Evolutionary conservation across 257 asterid genomes (phyloP), one percentile per base, ranked within the genome.

Genomic region (Primulina tabacum): DNA sequence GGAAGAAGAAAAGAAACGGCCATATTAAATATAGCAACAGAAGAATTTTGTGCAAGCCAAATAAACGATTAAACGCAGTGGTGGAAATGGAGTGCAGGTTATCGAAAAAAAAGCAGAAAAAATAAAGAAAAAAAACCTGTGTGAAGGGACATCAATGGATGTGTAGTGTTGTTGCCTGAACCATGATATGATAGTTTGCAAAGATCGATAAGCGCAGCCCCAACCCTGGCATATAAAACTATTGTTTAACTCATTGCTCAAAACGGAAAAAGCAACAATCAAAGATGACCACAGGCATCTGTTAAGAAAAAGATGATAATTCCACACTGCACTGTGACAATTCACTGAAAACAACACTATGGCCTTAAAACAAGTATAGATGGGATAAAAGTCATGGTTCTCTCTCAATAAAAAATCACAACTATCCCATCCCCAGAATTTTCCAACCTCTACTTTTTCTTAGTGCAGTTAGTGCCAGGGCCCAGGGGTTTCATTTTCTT

Each of bases 121-220:
- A 24, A 24, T 24, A 24, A 24, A 24, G 26, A 28, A 28, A 28
- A 28, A 28, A 2, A 86, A 93, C 99, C 97, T 90, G 86, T 93
- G 97, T 12, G 91, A 83, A 57, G 96, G 97, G 66, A 89, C 90
- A 84, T 80, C 92, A 67, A 87, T 72, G 75, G 89, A 83, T 62
- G 95, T 83, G 68, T 93, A 93, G 76, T 89, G 95, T 81, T 93
- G 99, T 72, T 82, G 88, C 84, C 82, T 89, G 82, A 93, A 93
- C 97, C 97, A 93, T 72, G 99, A 93, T 79, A 93, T 76, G 66
- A 93, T 93, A 65, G 97, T 89, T 74, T 93, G 99, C 69, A 93
- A 83, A 75, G 99, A 93, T 26, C 96, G 97, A 71, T 93, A 93
- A 76, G 99, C 97, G 80, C 99, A 93, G 60, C 99, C 99, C 99